Evolutionary conservation across 345 rosid species (phyloP).

Genomic region (Limnanthes douglasii): DNA sequence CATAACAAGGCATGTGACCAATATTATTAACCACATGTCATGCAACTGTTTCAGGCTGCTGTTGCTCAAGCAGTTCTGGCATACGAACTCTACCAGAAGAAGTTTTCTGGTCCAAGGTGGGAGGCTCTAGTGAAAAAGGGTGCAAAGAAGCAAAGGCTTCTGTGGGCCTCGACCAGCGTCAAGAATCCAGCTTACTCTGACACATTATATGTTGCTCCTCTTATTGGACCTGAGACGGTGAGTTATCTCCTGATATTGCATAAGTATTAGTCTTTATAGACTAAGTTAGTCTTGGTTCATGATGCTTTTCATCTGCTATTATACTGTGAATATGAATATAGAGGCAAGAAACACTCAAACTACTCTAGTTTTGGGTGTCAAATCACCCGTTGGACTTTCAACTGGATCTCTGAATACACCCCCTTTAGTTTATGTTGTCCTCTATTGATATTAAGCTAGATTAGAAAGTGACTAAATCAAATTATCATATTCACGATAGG

Average conservation of each 20-base stretch:
- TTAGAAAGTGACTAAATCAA: too few relatives aligned
- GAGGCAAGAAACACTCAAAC: too few relatives aligned
- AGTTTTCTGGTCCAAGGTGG: constrained; percentile 98
- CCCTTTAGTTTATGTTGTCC: too few relatives aligned
- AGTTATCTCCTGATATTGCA: too few relatives aligned
- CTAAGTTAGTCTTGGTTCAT: too few relatives aligned
- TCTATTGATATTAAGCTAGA: too few relatives aligned
- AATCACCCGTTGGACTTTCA: background rate
- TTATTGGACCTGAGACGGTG: constrained; percentile 94
- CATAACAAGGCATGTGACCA: constrained; percentile 1
- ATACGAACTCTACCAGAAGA: constrained; percentile 88
- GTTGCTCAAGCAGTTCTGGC: constrained; percentile 97
- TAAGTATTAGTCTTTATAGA: too few relatives aligned
- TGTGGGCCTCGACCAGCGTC: constrained; percentile 97
- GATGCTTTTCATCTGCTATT: too few relatives aligned
- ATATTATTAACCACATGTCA: too few relatives aligned
- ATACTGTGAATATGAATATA: too few relatives aligned
- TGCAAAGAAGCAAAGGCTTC: constrained; percentile 91
- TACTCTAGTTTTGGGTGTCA: background rate
- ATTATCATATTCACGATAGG: too few relatives aligned
- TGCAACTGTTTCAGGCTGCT: constrained; percentile 46
- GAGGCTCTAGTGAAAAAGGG: constrained; percentile 89
- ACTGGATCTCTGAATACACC: too few relatives aligned
- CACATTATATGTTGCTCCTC: constrained; percentile 79
- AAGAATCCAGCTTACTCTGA: constrained; percentile 95